Base-by-base conservation (phyloP, 169 alveolate species). In the Plasmodium gonderi region DNA sequence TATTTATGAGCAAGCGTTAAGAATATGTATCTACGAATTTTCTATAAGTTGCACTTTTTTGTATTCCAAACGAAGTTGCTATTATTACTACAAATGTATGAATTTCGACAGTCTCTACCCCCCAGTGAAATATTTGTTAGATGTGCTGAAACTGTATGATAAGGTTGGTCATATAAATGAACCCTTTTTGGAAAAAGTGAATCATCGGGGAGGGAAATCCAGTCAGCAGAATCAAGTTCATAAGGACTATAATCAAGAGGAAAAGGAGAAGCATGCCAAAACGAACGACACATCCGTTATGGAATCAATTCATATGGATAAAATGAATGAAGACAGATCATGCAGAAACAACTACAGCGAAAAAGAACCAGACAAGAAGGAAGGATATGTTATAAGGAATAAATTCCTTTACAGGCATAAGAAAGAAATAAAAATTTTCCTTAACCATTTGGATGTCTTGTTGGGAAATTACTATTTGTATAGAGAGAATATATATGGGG, bases 371-470 rank as follows among this genome's bases (percentile, higher is more conserved):
- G 14, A 51, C 6, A 11, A 20, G 69, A 44, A 76, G 65, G 60
- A 38, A 12, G 83, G 3, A 76, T 20, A 23, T 36, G 29, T 20
- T 2, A 26, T 40, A 23, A 51, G 42, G 9, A 83, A 51, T 8
- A 44, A 72, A 11, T 69, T 83, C 26, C 79, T 33, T 23, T 74
- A 75, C 47, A 72, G 92, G 7, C 92, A 85, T 60, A 75, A 51
- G 26, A 85, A 75, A 65, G 92, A 85, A 42, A 33, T 85, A 54
- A 26, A 85, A 20, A 45, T 85, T 23, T 75, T 85, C 36, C 51
- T 75, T 44, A 72, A 85, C 17, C 92, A 85, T 85, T 85, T 85
- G 33, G 92, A 85, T 20, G 47, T 85, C 8, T 44, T 85, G 14
- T 7, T 85, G 14, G 92, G 92, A 23, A 64, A 45, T 76, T 85